phyloP scores from a whole-genome alignment of 352 stramenopile genomes.

The Globisporangium abappressorium region DNA sequence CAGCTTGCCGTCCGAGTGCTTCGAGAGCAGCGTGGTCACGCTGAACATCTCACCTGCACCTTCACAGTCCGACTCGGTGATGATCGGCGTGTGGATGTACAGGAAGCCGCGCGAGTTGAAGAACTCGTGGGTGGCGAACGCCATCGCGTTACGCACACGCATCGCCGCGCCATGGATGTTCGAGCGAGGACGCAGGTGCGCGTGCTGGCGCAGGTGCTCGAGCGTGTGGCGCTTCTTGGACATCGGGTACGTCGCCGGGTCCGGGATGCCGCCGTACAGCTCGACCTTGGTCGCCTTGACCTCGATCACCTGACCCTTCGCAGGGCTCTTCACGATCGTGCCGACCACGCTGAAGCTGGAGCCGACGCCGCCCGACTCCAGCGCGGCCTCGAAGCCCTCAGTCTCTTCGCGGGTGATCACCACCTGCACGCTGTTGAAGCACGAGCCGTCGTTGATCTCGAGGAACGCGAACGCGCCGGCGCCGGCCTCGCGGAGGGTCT shows the following conservation, averaged over 20 bases:
- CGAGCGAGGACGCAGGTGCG: conserved; percentile 91
- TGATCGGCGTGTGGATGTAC: conserved; percentile 95
- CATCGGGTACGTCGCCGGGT: conserved; percentile 89
- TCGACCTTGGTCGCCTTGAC: conserved; percentile 86
- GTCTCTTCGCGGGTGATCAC: conserved; percentile 78
- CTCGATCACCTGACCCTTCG: conserved; percentile 92
- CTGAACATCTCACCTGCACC: conserved; percentile 97
- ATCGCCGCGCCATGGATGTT: conserved; percentile 91
- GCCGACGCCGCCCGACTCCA: conserved; percentile 82
- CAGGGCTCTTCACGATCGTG: conserved; percentile 81
- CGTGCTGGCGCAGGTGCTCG: conserved; percentile 91
- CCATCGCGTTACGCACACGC: conserved; percentile 92
- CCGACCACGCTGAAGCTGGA: conserved; percentile 83
- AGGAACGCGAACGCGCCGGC: conserved; percentile 93
- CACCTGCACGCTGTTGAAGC: conserved; percentile 85
- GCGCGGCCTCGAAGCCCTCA: conserved; percentile 71
- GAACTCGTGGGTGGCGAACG: conserved; percentile 92
- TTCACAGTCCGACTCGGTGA: conserved; percentile 97
- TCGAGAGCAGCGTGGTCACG: conserved; percentile 90
- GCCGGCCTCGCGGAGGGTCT: conserved; percentile 88
- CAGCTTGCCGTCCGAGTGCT: conserved; percentile 71
- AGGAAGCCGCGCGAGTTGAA: conserved; percentile 92
- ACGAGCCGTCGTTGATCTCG: conserved; percentile 94
- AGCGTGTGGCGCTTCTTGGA: conserved; percentile 92
- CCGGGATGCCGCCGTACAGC: conserved; percentile 85